Percentiles rank a stretch among this genome's conserved stretches.
These are phyloP conservation scores for Dispira simplex DNA, from an alignment of 192 early-diverging fungal genomes.

Conservation along the genomic window DNA sequence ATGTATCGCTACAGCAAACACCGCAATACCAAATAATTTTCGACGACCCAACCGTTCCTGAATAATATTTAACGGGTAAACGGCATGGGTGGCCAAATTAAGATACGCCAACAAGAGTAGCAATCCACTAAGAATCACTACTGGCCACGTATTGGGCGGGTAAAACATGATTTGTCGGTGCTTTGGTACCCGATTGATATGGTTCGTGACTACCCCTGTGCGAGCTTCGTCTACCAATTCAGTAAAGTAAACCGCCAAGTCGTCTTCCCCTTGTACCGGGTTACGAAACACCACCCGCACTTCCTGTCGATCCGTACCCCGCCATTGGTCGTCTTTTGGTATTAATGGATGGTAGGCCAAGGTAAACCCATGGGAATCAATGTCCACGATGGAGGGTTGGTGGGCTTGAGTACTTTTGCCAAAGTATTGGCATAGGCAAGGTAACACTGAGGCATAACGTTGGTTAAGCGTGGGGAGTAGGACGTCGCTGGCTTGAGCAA, in stretches of 20 bases:
- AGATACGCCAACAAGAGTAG: background rate
- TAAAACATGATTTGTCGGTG: background rate
- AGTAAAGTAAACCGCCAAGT: background rate
- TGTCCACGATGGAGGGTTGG: background rate
- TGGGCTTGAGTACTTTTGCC: background rate
- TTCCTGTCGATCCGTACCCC: background rate
- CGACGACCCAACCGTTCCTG: background rate
- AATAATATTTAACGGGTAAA: background rate
- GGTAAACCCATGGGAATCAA: background rate
- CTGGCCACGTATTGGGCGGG: background rate
- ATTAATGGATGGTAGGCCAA: background rate
- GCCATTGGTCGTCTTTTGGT: background rate
- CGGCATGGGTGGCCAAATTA: background rate
- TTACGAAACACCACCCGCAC: background rate
- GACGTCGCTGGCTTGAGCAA: background rate
- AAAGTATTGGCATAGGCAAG: background rate
- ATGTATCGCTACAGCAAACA: background rate
- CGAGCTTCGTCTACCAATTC: conserved; percentile 10
- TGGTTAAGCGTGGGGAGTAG: conserved; percentile 4
- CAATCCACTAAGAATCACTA: background rate
- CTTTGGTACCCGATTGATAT: background rate
- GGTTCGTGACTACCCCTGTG: background rate
- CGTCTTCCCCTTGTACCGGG: background rate
- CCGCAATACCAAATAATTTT: background rate
- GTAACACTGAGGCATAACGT: background rate